These are phyloP conservation scores for Auriscalpium orientale DNA, from an alignment of 768 basidiomycete genomes.

Conservation along the genomic window DNA sequence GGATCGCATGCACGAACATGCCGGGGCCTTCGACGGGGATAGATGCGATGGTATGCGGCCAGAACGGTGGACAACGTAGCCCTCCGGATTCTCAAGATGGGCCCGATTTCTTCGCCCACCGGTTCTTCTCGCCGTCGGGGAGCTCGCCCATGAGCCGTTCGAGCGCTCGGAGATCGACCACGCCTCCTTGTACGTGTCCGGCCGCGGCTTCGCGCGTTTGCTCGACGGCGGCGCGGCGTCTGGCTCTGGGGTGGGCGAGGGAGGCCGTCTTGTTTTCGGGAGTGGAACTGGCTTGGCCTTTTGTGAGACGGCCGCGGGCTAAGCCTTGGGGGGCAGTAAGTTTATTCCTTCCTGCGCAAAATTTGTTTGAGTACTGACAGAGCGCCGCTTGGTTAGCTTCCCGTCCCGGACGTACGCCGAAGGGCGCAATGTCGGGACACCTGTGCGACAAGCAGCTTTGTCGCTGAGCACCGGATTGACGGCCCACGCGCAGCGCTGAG, in stretches of 20 bases:
- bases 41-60: conserved; percentile 58
- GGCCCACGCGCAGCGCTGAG: no score
- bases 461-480: no score
- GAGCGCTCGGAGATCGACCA: conserved; percentile 71
- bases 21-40: conserved; percentile 53
- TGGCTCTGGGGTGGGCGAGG: background rate
- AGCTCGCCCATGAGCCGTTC: conserved; percentile 70
- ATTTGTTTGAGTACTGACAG: no score
- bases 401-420: no score
- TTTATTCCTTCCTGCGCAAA: no score
- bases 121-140: conserved; percentile 67
- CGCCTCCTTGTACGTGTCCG: conserved; percentile 74
- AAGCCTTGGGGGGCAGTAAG: background rate
- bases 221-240: background rate
- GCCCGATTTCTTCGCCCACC: conserved; percentile 75
- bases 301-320: background rate
- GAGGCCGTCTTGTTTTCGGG: background rate
- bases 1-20: conserved; percentile 93
- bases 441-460: no score
- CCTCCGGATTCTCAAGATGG: conserved; percentile 67
- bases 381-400: no score
- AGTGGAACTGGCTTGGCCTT: background rate
- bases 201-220: conserved; percentile 31
- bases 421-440: no score
- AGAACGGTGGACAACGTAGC: conserved; percentile 90